phyloP scores from a whole-genome alignment of 129 eudicot genomes.

The Solidago caesia region DNA sequence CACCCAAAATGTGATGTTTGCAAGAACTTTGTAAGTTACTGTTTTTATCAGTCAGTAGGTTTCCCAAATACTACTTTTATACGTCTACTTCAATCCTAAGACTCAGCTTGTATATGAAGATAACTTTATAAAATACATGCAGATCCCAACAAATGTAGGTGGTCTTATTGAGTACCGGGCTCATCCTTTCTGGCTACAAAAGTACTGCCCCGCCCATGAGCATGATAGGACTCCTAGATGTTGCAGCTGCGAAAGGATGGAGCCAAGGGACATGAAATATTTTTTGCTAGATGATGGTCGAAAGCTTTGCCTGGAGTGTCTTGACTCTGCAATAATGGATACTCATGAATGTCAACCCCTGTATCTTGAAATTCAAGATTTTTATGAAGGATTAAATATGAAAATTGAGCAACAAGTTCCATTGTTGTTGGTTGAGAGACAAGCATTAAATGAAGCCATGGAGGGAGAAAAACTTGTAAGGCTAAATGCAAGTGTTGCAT shows the following conservation, averaged over 20 bases:
- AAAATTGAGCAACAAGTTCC: constrained; percentile 91
- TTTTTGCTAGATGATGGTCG: constrained; percentile 87
- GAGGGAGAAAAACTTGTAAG: constrained; percentile 90
- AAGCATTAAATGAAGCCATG: constrained; percentile 95
- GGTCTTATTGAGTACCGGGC: constrained; percentile 94
- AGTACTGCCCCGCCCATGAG: constrained; percentile 95
- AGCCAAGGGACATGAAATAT: constrained; percentile 71
- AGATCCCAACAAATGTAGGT: constrained; percentile 84
- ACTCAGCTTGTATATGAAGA: background rate
- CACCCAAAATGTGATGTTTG: constrained; percentile 98
- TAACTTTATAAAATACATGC: constrained; percentile 2
- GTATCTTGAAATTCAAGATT: constrained; percentile 90
- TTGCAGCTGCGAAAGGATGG: constrained; percentile 99
- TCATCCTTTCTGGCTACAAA: constrained; percentile 96
- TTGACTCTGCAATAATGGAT: constrained; percentile 90
- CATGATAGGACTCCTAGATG: constrained; percentile 85
- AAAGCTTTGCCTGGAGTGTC: constrained; percentile 88
- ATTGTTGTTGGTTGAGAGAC: constrained; percentile 89
- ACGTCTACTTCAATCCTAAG: background rate
- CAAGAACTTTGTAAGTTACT: constrained; percentile 70
- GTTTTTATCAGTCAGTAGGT: background rate
- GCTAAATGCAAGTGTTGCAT: background rate
- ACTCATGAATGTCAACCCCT: constrained; percentile 94
- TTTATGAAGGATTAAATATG: constrained; percentile 90
- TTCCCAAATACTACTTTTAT: background rate